These are phyloP conservation scores for Aspergillus coremiiformis DNA, from an alignment of 495 filamentous ascomycete genomes.

Conservation along the genomic window DNA sequence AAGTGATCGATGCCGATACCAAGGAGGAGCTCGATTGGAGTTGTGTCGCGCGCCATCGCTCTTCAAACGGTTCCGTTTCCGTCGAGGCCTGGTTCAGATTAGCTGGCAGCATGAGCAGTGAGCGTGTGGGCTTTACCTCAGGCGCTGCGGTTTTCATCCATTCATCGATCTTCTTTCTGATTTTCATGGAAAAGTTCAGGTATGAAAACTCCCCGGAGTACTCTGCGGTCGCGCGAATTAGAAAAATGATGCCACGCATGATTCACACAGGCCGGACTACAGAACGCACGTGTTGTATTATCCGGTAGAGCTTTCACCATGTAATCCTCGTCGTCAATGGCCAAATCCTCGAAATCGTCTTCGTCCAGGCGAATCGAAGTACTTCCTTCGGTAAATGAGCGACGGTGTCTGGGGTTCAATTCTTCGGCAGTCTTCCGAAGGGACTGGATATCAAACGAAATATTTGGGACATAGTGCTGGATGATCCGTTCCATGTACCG, in stretches of 20 bases:
- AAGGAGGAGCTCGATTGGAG: conserved; percentile 39
- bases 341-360: conserved; percentile 38
- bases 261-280: conserved; percentile 30
- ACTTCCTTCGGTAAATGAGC: conserved; percentile 28
- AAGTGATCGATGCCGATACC: conserved; percentile 35
- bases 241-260: not conserved
- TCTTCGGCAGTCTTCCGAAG: conserved; percentile 37
- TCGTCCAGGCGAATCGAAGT: conserved; percentile 28
- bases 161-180: conserved; percentile 42
- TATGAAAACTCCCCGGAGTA: conserved; percentile 49
- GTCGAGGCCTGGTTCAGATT: conserved; percentile 27
- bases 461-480: conserved; percentile 37
- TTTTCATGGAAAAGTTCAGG: conserved; percentile 45
- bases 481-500: conserved; percentile 40
- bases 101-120: conserved; percentile 1
- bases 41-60: conserved; percentile 44
- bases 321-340: conserved; percentile 40
- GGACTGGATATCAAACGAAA: conserved; percentile 38
- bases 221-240: conserved; percentile 21
- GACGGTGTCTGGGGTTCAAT: conserved; percentile 30
- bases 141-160: conserved; percentile 40
- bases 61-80: conserved; percentile 39
- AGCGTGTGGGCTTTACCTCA: conserved; percentile 26
- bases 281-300: conserved; percentile 42
- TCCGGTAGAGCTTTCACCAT: conserved; percentile 41